Conservation (phyloP, 129 eudicot species). For the Calendula officinalis region DNA sequence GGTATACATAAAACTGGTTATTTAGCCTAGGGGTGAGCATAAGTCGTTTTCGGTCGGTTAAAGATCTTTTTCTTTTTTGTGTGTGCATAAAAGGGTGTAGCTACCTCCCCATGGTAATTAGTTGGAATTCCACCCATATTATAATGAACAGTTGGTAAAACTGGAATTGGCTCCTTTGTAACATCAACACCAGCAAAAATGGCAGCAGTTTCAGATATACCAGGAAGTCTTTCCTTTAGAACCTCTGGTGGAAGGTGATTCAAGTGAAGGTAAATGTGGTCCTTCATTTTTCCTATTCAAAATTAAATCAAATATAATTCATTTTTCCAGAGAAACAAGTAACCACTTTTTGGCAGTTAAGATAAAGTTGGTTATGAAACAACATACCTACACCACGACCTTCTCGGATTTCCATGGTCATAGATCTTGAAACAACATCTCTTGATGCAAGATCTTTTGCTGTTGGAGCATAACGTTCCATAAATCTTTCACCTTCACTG, state of each 20-base stretch:
- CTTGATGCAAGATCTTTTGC: slow-evolving; percentile 99
- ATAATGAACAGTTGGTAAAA: slow-evolving; percentile 94
- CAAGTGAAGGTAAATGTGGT: slow-evolving; percentile 89
- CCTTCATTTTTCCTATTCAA: slow-evolving; percentile 77
- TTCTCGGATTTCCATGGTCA: slow-evolving; percentile 99
- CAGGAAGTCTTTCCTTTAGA: slow-evolving; percentile 98
- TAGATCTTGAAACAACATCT: slow-evolving; percentile 96
- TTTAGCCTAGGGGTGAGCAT: no score
- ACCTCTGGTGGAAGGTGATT: slow-evolving; percentile 98
- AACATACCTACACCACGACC: slow-evolving; percentile 98
- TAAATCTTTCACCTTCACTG: slow-evolving; percentile 95
- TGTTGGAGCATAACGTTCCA: slow-evolving; percentile 99
- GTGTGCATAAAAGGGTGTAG: slow-evolving; percentile 29
- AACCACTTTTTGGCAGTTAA: not conserved
- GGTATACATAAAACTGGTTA: no score
- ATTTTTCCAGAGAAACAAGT: no score
- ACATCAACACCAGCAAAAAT: slow-evolving; percentile 98
- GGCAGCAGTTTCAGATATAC: slow-evolving; percentile 98
- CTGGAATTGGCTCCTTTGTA: slow-evolving; percentile 98
- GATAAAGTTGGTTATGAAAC: not conserved
- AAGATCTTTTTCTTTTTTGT: no score
- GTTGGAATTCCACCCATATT: slow-evolving; percentile 99
- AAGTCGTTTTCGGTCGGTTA: no score
- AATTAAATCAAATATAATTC: slow-evolving; percentile 3
- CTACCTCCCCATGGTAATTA: slow-evolving; percentile 95